These are phyloP conservation scores for Metschnikowia orientalis DNA, from an alignment of 805 yeast genomes.

Conservation along the genomic window DNA sequence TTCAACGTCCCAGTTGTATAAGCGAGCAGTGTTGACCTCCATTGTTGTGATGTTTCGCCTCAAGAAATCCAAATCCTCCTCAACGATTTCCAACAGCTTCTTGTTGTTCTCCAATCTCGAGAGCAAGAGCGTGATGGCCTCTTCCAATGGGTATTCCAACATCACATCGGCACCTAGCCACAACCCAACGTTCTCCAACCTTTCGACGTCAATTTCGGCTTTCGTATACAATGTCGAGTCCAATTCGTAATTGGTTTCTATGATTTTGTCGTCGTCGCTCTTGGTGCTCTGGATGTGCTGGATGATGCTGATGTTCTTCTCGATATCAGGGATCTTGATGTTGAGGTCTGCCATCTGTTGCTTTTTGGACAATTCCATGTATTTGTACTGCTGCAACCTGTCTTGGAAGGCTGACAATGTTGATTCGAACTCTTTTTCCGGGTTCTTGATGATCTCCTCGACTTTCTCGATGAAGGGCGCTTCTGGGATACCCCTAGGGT, in stretches of 20 bases:
- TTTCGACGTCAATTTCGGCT: slow-evolving; percentile 63
- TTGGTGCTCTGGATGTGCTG: slow-evolving; percentile 50
- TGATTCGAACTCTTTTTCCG: slow-evolving; percentile 60
- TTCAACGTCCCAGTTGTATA: slow-evolving; percentile 85
- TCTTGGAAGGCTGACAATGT: slow-evolving; percentile 77
- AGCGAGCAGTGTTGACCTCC: slow-evolving; percentile 95
- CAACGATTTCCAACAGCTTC: slow-evolving; percentile 54
- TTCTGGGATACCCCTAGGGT: slow-evolving; percentile 94
- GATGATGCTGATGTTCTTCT: slow-evolving; percentile 76
- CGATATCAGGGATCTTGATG: slow-evolving; percentile 85
- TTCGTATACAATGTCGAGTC: slow-evolving; percentile 89
- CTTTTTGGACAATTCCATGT: slow-evolving; percentile 64
- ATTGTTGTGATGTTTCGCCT: slow-evolving; percentile 91
- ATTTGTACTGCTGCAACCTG: slow-evolving; percentile 83
- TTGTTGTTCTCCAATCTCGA: slow-evolving; percentile 61
- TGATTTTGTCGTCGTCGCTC: slow-evolving; percentile 25
- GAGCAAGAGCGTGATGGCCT: slow-evolving; percentile 69
- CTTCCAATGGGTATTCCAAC: slow-evolving; percentile 89
- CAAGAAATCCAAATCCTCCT: slow-evolving; percentile 79
- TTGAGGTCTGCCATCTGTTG: slow-evolving; percentile 50
- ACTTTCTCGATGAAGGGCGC: slow-evolving; percentile 91
- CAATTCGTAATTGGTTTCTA: slow-evolving; percentile 80
- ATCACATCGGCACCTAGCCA: slow-evolving; percentile 99
- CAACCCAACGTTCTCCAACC: slow-evolving; percentile 58
- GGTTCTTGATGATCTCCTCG: slow-evolving; percentile 63